These are phyloP conservation scores for Galium porrigens DNA, from an alignment of 305 asterid species.

Conservation along the genomic window DNA sequence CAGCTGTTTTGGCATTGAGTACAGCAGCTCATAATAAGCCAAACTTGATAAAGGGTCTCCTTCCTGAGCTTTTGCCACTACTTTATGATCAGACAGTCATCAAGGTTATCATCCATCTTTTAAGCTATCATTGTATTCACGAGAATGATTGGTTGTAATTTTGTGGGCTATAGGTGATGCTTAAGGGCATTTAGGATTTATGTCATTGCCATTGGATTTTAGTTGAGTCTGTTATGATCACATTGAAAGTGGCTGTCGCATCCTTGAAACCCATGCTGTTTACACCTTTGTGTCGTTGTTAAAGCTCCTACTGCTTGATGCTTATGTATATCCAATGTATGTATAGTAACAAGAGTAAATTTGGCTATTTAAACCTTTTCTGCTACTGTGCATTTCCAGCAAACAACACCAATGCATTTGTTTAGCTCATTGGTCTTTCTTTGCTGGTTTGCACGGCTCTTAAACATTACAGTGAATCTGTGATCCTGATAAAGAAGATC, in stretches of 20 bases:
- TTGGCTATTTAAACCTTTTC: neutral
- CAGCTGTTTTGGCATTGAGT: constrained; percentile 91
- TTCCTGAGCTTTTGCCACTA: constrained; percentile 80
- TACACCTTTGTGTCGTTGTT: neutral
- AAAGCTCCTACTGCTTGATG: neutral
- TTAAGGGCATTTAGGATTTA: constrained; percentile 1
- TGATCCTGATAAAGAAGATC: neutral
- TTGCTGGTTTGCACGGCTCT: neutral
- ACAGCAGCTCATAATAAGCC: constrained; percentile 99
- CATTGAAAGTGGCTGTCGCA: neutral
- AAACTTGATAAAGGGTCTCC: constrained; percentile 67
- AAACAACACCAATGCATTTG: neutral
- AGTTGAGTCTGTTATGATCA: neutral
- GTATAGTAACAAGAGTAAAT: neutral
- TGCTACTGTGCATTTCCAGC: neutral
- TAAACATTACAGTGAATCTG: neutral
- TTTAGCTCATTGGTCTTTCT: neutral
- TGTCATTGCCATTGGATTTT: neutral
- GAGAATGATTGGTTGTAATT: neutral
- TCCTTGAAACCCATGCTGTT: neutral
- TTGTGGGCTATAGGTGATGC: neutral
- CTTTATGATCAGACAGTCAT: constrained; percentile 90
- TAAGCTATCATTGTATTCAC: neutral
- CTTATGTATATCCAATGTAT: neutral
- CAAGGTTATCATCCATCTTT: constrained; percentile 34